Evolutionary conservation across 805 yeast genomes (phyloP), one percentile per base, ranked within the genome.

Genomic region (Suhomyces sp.): DNA sequence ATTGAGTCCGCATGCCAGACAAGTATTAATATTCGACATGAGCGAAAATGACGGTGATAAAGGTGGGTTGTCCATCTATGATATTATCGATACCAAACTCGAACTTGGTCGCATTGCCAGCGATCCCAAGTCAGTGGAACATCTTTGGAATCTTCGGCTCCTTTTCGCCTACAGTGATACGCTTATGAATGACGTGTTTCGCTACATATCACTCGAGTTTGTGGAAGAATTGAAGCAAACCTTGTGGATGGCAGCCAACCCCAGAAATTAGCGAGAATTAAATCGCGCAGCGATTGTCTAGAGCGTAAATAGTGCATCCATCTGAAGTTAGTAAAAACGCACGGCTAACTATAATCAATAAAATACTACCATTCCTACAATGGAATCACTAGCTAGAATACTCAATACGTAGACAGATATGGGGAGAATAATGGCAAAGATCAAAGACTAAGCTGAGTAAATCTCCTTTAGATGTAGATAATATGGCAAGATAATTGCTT

Each of bases 111-210:
- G 63, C 2, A 66, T 80, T 60, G 82, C 82, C 1, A 53, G 54
- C 3, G 57, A 60, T 1, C 86, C 87, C 0, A 49, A 55, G 10
- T 62, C 67, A 1, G 57, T 74, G 4, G 86, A 85, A 47, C 88
- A 86, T 51, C 66, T 87, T 50, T 82, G 88, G 85, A 85, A 84
- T 58, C 66, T 87, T 53, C 79, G 80, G 54, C 64, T 87, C 48
- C 66, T 87, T 7, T 84, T 87, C 68, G 80, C 84, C 13, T 87
- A 75, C 68, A 76, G 81, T 41, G 89, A 86, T 51, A 67, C 70
- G 47, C 57, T 69, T 23, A 53, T 73, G 38, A 60, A 60, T 12
- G 70, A 68, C 31, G 74, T 74, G 5, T 62, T 78, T 58, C 72
- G 72, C 53, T 83, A 77, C 58, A 60, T 85, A 45, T 72, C 76